Base-by-base conservation (phyloP, 805 yeast genomes). In the Candida ovalis region DNA sequence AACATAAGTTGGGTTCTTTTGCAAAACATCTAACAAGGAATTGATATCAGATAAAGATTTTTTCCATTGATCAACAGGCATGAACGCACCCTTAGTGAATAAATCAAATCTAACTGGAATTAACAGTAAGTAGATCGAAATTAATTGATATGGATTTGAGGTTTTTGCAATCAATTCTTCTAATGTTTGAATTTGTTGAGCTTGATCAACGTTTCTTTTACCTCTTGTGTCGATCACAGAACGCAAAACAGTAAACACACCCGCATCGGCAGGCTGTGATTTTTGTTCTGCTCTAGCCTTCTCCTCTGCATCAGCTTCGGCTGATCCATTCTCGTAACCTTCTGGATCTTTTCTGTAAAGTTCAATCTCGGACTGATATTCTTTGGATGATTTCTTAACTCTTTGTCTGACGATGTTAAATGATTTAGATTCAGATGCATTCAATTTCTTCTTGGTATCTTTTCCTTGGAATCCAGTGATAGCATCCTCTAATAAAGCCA, bases 21-120 rank as follows among this genome's bases (percentile, higher is more conserved):
- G 96, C 66, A 94, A 76, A 35, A 89, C 73, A 35, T 74, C 73
- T 60, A 94, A 76, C 54, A 92, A 75, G 18, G 71, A 67, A 55
- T 73, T 69, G 52, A 89, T 75, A 60, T 90, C 91, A 44, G 65
- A 63, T 50, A 80, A 81, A 50, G 88, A 78, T 40, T 75, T 70
- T 57, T 80, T 80, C 99, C 98, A 94, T 62, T 84, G 86, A 24
- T 78, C 85, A 43, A 81, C 60, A 23, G 97, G 85, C 85, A 90
- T 85, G 63, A 77, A 84, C 28, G 85, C 64, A 50, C 82, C 81
- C 57, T 78, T 77, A 3, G 86, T 69, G 42, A 83, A 77, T 37
- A 86, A 76, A 66, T 94, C 99, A 62, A 90, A 90, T 65, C 97
- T 81, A 55, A 89, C 76, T 22, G 98, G 90, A 51, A 94, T 81